Percentiles rank a stretch among this genome's conserved stretches.
These are phyloP conservation scores for Imleria badia DNA, from an alignment of 768 basidiomycete species.

Conservation along the genomic window DNA sequence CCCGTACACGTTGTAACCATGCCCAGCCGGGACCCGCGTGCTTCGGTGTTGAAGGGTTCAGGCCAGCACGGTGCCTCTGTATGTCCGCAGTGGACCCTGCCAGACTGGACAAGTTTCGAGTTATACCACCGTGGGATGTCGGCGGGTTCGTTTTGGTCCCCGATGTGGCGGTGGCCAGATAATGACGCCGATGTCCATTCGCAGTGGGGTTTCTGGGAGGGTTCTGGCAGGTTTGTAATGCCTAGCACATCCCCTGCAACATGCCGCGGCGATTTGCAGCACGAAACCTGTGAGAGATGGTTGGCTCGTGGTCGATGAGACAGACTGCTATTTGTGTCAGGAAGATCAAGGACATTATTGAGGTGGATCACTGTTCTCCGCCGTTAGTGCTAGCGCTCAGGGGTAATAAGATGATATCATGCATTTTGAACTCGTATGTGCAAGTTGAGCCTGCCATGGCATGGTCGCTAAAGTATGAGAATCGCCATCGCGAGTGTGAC, in stretches of 20 bases:
- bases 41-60: neutral
- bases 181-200: neutral
- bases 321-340: neutral
- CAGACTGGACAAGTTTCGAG: neutral
- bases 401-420: slow-evolving; percentile 10
- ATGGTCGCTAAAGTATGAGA: neutral
- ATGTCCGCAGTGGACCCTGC: slow-evolving; percentile 1
- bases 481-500: slow-evolving; percentile 4
- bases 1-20: neutral
- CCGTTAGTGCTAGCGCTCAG: neutral
- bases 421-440: neutral
- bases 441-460: neutral
- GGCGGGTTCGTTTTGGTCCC: neutral
- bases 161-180: neutral
- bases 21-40: neutral
- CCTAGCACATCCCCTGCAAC: neutral
- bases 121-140: neutral
- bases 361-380: neutral
- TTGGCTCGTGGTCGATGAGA: neutral
- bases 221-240: neutral
- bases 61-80: slow-evolving; percentile 1
- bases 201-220: neutral
- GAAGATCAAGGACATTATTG: neutral
- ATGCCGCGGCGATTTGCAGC: slow-evolving; percentile 6
- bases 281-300: neutral